Percentiles rank a stretch among this genome's conserved stretches.
Conservation (phyloP, 139 green algal genomes). For the Mesotaenium endlicherianum region DNA sequence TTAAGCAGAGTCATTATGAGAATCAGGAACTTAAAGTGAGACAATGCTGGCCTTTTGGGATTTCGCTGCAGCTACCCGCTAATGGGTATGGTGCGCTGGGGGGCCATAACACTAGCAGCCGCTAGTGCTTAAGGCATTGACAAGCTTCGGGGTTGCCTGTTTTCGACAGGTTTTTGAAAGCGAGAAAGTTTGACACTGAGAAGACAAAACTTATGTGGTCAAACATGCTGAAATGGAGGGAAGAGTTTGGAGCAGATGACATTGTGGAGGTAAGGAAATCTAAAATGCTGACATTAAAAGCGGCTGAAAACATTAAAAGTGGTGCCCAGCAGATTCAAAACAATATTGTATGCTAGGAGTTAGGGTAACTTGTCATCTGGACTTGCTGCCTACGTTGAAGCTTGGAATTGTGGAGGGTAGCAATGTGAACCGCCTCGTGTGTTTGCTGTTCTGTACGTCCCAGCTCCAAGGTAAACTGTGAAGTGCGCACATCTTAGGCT, state of each 20-base stretch:
- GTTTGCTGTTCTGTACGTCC: no score
- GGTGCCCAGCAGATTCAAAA: no score
- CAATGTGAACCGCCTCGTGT: no score
- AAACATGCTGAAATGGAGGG: slow-evolving; percentile 28
- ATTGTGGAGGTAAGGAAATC: not conserved
- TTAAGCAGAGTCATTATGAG: no score
- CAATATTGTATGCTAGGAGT: no score
- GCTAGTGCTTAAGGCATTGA: not conserved
- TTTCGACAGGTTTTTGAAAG: slow-evolving; percentile 38
- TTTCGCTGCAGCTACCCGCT: not conserved
- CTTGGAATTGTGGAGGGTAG: no score
- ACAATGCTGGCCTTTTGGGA: not conserved
- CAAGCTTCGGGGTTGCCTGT: not conserved
- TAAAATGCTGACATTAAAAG: no score
- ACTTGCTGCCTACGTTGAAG: no score
- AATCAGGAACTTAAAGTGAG: not conserved
- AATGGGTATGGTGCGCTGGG: not conserved
- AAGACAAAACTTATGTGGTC: slow-evolving; percentile 38
- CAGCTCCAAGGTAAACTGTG: no score
- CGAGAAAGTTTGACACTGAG: slow-evolving; percentile 32
- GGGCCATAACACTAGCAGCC: not conserved
- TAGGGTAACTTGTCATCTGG: no score
- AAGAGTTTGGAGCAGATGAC: slow-evolving; percentile 25
- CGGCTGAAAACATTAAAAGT: no score
- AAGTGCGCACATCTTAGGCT: no score